Evolutionary conservation across 768 basidiomycete genomes (phyloP).

Genomic region (Cytidiella melzeri): DNA sequence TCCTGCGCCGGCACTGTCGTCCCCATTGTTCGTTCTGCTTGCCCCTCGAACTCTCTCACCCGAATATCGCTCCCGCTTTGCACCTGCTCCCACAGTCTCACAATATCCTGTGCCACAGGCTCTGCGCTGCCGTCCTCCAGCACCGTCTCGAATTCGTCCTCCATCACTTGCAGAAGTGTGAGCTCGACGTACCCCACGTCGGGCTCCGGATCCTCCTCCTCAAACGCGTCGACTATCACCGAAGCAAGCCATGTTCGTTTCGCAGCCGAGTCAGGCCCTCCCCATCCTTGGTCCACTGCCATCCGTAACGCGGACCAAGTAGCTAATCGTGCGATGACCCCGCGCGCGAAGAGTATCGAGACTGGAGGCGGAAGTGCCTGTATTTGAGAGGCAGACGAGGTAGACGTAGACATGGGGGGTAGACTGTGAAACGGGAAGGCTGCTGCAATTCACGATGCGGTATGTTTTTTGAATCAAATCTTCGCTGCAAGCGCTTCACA

Average conservation of each 20-base stretch:
- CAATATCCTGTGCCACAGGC: slow-evolving; percentile 64
- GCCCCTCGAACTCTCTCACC: slow-evolving; percentile 56
- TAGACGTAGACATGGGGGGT: too few relatives aligned
- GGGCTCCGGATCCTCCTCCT: slow-evolving; percentile 37
- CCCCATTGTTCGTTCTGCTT: slow-evolving; percentile 52
- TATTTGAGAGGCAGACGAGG: too few relatives aligned
- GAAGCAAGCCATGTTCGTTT: slow-evolving; percentile 87
- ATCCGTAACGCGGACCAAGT: slow-evolving; percentile 84
- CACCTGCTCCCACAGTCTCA: slow-evolving; percentile 59
- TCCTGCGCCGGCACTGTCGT: slow-evolving; percentile 48
- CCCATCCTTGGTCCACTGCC: slow-evolving; percentile 84
- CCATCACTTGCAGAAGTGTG: slow-evolving; percentile 74
- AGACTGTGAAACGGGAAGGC: too few relatives aligned
- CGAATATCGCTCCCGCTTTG: slow-evolving; percentile 38
- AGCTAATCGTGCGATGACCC: slow-evolving; percentile 73
- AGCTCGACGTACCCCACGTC: slow-evolving; percentile 80
- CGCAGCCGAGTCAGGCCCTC: slow-evolving; percentile 60
- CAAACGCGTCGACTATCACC: slow-evolving; percentile 74
- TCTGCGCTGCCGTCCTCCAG: slow-evolving; percentile 85
- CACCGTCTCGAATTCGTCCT: slow-evolving; percentile 79
- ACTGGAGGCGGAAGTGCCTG: slow-evolving; percentile 34
- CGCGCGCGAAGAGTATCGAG: slow-evolving; percentile 77
- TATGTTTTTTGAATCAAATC: too few relatives aligned
- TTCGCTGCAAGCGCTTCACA: neutral
- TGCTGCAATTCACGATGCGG: too few relatives aligned